Evolutionary conservation across 495 filamentous ascomycete species (phyloP).

Genomic region (Articulospora tetracladia): DNA sequence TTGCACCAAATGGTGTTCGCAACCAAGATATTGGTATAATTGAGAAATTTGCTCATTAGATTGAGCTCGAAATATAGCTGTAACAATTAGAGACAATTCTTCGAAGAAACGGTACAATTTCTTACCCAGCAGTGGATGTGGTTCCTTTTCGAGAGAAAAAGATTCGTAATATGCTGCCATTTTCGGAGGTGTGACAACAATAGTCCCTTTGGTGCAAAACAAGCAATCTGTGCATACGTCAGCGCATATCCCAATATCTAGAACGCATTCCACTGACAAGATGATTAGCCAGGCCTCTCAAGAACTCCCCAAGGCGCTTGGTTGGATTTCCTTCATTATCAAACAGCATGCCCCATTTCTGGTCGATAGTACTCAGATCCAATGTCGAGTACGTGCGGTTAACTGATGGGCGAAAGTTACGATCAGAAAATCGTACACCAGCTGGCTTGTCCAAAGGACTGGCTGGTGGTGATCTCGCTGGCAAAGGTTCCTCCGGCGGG

Average conservation of each 20-base stretch:
- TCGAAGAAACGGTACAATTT: not conserved
- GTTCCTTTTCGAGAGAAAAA: constrained; percentile 57
- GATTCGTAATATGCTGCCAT: constrained; percentile 74
- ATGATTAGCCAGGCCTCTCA: constrained; percentile 74
- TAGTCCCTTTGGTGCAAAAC: constrained; percentile 64
- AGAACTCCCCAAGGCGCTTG: constrained; percentile 61
- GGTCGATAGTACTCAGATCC: constrained; percentile 31
- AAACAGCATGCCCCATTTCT: constrained; percentile 76
- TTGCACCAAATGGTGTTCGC: constrained; percentile 80
- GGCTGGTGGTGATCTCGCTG: constrained; percentile 13
- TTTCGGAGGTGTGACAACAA: constrained; percentile 81
- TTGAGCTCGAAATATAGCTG: constrained; percentile 45
- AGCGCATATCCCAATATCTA: not conserved
- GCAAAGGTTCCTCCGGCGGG: constrained; percentile 5
- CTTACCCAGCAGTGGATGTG: constrained; percentile 36
- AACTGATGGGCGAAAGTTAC: constrained; percentile 7
- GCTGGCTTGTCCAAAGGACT: constrained; percentile 22
- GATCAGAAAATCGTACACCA: constrained; percentile 25
- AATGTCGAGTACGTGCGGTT: constrained; percentile 13
- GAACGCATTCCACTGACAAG: constrained; percentile 49
- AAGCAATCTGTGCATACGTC: constrained; percentile 61
- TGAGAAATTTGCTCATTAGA: constrained; percentile 46
- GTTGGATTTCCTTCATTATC: constrained; percentile 65
- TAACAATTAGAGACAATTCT: constrained; percentile 9
- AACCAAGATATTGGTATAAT: constrained; percentile 71